Evolutionary conservation across 257 asterid genomes (phyloP).

Genomic region (Agastache rugosa): DNA sequence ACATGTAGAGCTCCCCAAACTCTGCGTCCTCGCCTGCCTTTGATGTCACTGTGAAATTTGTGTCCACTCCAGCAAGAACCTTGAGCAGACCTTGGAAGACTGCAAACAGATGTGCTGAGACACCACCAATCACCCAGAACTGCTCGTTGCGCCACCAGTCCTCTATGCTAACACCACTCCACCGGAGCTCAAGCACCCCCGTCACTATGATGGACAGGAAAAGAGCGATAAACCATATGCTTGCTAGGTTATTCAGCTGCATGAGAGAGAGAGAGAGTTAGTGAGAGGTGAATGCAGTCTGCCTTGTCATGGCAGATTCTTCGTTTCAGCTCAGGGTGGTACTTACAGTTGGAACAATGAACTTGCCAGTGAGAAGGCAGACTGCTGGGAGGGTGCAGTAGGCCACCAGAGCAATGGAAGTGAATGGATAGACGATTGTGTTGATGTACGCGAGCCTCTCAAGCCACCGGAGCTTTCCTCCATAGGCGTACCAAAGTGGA

Average conservation of each 20-base stretch:
- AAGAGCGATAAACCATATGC: slow-evolving; percentile 82
- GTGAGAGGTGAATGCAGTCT: no score
- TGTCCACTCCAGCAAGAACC: slow-evolving; percentile 83
- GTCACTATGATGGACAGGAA: slow-evolving; percentile 73
- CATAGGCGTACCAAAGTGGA: slow-evolving; percentile 41
- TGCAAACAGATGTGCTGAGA: slow-evolving; percentile 81
- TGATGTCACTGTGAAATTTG: slow-evolving; percentile 58
- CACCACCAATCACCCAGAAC: slow-evolving; percentile 88
- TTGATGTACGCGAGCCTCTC: slow-evolving; percentile 40
- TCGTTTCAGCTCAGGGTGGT: not conserved
- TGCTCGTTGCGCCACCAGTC: slow-evolving; percentile 94
- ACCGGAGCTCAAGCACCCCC: slow-evolving; percentile 76
- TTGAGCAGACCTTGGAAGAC: slow-evolving; percentile 87
- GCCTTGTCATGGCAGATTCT: no score
- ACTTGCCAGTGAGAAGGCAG: slow-evolving; percentile 38
- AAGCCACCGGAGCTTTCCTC: slow-evolving; percentile 38
- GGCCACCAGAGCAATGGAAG: slow-evolving; percentile 39
- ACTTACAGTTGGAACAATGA: slow-evolving; percentile 41
- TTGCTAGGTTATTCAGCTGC: slow-evolving; percentile 74
- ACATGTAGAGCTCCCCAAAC: slow-evolving; percentile 53
- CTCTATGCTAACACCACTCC: slow-evolving; percentile 55
- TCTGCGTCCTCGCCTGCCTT: slow-evolving; percentile 57
- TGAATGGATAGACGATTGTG: slow-evolving; percentile 41
- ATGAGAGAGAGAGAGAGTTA: not conserved
- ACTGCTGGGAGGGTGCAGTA: slow-evolving; percentile 41